Evolutionary conservation across 2,329 filamentous ascomycete genomes (phyloP), one percentile per base, ranked within the genome.

Genomic region (Cordyceps cicadae): DNA sequence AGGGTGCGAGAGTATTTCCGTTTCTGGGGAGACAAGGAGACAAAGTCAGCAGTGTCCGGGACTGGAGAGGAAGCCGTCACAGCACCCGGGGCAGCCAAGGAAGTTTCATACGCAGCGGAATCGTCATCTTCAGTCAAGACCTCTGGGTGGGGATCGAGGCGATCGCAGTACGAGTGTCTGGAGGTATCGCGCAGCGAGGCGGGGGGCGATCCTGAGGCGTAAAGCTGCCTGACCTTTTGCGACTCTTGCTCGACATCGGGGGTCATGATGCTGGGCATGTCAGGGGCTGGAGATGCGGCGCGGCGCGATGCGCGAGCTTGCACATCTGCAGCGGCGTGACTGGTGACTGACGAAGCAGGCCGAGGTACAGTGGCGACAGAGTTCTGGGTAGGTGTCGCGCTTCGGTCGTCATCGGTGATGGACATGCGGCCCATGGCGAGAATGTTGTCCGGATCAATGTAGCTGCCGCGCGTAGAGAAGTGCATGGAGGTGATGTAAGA

Each of bases 151-250:
- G 81, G 76, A 69, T 77, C 77, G 63, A 78, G 72, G 63, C 74
- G 77, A 68, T 78, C 80, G 71, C 74, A 75, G 66, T 77, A 78
- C 70, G 75, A 77, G 69, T 70, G 75, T 66, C 76, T 50, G 21
- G 19, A 32, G 54, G n/a, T 26, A 7, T 49, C 54, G 54, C 32
- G 32, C 26, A 41, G 24, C 2, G 39, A 11, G 53, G 54, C 41
- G 3, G 54, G n/a, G 26, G 11, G 24, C 12, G 81, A 81, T 74
- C 77, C 78, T 69, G 77, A 77, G 76, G 81, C 78, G 78, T 85
- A 85, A 75, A 85, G 82, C 74, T 81, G 85, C 79, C 82, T 84
- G 79, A 85, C 82, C 79, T 85, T 84, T 81, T 82, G 81, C 76
- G 82, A 85, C 76, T 85, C 82, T 75, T 80, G 81, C 76, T 85